A percentile compares a stretch with the other conserved stretches of the same genome.
Conservation (phyloP, 1,284 basidiomycete genomes). For the Boletus semigastroideus region DNA sequence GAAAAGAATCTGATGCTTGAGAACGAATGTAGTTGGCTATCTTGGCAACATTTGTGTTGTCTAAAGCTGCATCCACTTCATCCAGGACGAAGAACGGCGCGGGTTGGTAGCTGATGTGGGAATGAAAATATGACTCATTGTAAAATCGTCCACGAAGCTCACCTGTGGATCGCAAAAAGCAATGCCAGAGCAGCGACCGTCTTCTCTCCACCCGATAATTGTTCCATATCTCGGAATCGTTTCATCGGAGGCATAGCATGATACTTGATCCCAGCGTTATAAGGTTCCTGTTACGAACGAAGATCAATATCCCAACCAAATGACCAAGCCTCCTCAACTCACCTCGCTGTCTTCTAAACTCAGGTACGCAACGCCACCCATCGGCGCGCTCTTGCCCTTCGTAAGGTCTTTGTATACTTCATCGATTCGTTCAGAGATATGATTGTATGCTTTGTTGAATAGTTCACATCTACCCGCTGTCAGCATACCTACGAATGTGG, state of each 20-base stretch:
- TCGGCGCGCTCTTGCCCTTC: conserved; percentile 88
- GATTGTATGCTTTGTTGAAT: conserved; percentile 95
- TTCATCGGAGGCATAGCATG: conserved; percentile 99
- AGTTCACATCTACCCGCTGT: conserved; percentile 59
- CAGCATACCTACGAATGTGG: not conserved
- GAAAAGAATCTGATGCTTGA: conserved; percentile 80
- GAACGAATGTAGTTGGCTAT: conserved; percentile 87
- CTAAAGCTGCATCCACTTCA: conserved; percentile 96
- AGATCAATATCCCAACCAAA: conserved; percentile 4
- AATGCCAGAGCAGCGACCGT: conserved; percentile 96
- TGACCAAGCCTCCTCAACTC: conserved; percentile 3
- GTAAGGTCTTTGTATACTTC: conserved; percentile 98
- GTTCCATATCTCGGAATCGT: conserved; percentile 98
- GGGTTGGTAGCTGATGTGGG: conserved; percentile 77
- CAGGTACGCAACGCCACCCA: conserved; percentile 96
- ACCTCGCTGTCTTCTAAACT: conserved; percentile 95
- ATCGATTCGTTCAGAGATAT: conserved; percentile 94
- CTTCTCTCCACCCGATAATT: conserved; percentile 97
- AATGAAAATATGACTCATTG: not conserved
- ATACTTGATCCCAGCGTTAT: conserved; percentile 93
- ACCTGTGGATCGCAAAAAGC: conserved; percentile 96
- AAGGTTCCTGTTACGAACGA: conserved; percentile 75
- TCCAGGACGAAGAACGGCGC: conserved; percentile 99
- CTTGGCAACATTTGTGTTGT: conserved; percentile 94
- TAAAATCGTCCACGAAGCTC: not conserved